Evolutionary conservation across 1,139 yeast species (phyloP).

Genomic region (Hansenula anomala): DNA sequence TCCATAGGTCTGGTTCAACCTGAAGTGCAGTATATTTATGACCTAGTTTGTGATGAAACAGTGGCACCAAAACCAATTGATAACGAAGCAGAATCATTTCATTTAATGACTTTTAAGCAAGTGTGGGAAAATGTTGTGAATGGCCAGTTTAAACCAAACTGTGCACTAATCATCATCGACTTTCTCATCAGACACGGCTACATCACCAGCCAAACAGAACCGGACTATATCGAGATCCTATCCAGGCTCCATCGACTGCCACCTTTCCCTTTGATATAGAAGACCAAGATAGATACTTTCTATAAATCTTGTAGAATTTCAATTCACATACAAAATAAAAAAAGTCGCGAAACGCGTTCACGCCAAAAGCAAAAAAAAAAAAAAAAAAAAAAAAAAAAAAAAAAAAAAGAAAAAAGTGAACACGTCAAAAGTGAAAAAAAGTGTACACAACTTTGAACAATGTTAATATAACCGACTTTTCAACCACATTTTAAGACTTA

Average conservation of each 20-base stretch:
- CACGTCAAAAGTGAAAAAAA: slow-evolving; percentile 1
- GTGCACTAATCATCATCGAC: slow-evolving; percentile 76
- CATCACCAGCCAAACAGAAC: slow-evolving; percentile 57
- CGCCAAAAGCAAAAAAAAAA: no score
- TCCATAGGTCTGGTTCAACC: slow-evolving; percentile 70
- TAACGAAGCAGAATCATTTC: slow-evolving; percentile 78
- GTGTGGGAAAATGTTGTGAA: slow-evolving; percentile 41
- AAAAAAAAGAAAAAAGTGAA: background rate
- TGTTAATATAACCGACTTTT: no score
- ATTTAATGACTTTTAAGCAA: slow-evolving; percentile 55
- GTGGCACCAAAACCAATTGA: slow-evolving; percentile 71
- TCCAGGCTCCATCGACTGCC: slow-evolving; percentile 59
- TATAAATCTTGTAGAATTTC: no score
- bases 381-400: no score
- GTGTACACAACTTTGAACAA: no score
- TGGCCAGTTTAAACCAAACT: slow-evolving; percentile 82
- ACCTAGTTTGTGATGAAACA: slow-evolving; percentile 49
- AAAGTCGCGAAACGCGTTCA: no score
- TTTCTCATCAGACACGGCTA: slow-evolving; percentile 80
- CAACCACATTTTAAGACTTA: no score
- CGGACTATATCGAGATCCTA: slow-evolving; percentile 53
- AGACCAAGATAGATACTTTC: no score
- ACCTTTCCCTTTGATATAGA: slow-evolving; percentile 56
- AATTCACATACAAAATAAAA: no score
- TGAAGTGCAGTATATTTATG: slow-evolving; percentile 80